A percentile compares a stretch with the other conserved stretches of the same genome.
Evolutionary conservation across 305 asterid species (phyloP).

Genomic region (Fraxinus platypoda): DNA sequence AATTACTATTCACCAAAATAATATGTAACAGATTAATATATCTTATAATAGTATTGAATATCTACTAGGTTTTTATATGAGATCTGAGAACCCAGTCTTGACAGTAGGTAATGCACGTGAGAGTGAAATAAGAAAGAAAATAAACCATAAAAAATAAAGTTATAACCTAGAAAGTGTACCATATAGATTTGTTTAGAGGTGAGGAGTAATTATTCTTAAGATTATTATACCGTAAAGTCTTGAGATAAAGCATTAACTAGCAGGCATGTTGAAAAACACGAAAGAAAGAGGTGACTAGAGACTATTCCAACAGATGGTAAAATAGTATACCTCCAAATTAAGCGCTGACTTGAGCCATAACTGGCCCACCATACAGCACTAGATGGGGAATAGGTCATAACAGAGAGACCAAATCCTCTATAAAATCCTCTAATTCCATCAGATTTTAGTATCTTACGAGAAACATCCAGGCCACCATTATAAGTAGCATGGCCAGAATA

Average conservation of each 20-base stretch:
- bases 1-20: background rate
- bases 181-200: background rate
- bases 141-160: background rate
- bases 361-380: constrained; percentile 99
- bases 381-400: constrained; percentile 87
- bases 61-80: background rate
- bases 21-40: background rate
- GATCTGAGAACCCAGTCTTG: background rate
- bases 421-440: constrained; percentile 89
- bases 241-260: constrained; percentile 9
- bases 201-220: background rate
- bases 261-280: constrained; percentile 1
- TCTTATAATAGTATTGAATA: background rate
- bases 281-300: background rate
- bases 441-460: constrained; percentile 69
- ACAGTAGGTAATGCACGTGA: background rate
- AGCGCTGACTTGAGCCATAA: constrained; percentile 96
- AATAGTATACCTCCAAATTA: constrained; percentile 75
- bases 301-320: constrained; percentile 4
- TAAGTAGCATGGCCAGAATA: constrained; percentile 94
- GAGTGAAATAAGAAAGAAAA: background rate
- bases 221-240: background rate
- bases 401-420: constrained; percentile 94
- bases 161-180: background rate
- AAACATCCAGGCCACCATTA: constrained; percentile 94